These are phyloP conservation scores for Athelia sp. DNA, from an alignment of 1,284 basidiomycete genomes.

Conservation along the genomic window DNA sequence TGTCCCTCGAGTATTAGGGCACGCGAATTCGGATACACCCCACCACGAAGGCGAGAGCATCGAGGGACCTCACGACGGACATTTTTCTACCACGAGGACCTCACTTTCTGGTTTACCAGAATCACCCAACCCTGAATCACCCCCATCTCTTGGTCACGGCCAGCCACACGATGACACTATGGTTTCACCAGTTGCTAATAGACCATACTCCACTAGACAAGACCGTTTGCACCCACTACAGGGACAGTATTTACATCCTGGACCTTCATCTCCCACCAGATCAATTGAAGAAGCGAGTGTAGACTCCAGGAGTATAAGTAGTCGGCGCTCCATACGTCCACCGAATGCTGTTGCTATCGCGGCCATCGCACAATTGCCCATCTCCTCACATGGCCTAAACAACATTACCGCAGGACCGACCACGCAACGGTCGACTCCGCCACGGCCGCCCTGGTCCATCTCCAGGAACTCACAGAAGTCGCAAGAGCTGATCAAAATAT, in stretches of 20 bases:
- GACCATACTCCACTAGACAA: too few relatives aligned
- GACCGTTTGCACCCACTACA: too few relatives aligned
- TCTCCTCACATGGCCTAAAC: neutral
- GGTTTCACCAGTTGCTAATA: too few relatives aligned
- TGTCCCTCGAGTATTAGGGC: neutral
- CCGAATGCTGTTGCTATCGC: neutral
- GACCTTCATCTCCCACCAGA: too few relatives aligned
- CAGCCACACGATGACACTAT: neutral
- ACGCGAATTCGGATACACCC: neutral
- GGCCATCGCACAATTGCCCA: neutral
- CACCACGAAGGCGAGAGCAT: neutral
- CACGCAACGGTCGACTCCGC: neutral
- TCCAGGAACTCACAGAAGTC: neutral
- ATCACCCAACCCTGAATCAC: too few relatives aligned
- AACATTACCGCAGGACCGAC: neutral
- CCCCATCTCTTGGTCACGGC: too few relatives aligned
- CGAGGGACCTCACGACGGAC: too few relatives aligned
- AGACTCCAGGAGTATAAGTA: neutral
- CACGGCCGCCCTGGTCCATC: neutral
- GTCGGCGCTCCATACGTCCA: neutral
- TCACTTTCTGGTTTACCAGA: too few relatives aligned
- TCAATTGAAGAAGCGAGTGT: too few relatives aligned
- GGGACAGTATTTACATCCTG: too few relatives aligned
- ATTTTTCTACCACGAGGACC: neutral
- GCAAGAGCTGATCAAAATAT: neutral